Conservation (phyloP, 768 basidiomycete genomes). For the Grammothele lineata region DNA sequence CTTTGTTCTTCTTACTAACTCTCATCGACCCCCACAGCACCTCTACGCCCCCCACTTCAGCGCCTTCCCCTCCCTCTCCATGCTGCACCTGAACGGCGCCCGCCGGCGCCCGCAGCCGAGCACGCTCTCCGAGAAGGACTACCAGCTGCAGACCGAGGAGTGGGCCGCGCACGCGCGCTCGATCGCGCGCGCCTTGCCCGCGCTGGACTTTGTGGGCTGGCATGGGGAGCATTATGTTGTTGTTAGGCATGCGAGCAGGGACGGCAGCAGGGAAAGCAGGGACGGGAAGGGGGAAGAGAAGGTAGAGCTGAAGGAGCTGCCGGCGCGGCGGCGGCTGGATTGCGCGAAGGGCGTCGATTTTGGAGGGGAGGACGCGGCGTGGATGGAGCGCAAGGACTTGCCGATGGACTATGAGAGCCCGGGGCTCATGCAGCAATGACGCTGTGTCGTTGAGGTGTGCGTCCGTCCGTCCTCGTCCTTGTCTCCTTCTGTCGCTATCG, state of each 20-base stretch:
- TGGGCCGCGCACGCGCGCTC: slow-evolving; percentile 49
- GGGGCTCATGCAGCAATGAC: slow-evolving; percentile 32
- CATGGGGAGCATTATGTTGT: slow-evolving; percentile 69
- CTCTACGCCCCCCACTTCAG: slow-evolving; percentile 47
- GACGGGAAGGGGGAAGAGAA: slow-evolving; percentile 18
- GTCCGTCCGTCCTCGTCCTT: background rate
- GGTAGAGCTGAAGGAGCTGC: slow-evolving; percentile 56
- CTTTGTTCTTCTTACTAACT: background rate
- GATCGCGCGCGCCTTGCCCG: slow-evolving; percentile 46
- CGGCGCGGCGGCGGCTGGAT: slow-evolving; percentile 51
- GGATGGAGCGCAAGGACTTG: slow-evolving; percentile 72
- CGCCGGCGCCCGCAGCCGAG: slow-evolving; percentile 52
- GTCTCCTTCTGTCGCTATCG: background rate
- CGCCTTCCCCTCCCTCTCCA: slow-evolving; percentile 46
- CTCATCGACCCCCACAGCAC: slow-evolving; percentile 38
- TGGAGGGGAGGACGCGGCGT: slow-evolving; percentile 56
- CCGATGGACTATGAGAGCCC: slow-evolving; percentile 72
- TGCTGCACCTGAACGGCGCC: slow-evolving; percentile 54
- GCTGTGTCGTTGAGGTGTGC: background rate
- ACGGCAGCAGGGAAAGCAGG: background rate
- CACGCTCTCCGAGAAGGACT: slow-evolving; percentile 56
- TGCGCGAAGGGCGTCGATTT: slow-evolving; percentile 65
- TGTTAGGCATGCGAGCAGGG: slow-evolving; percentile 30
- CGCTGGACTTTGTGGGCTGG: slow-evolving; percentile 68
- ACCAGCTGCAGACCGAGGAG: slow-evolving; percentile 49